Evolutionary conservation across 768 basidiomycete species (phyloP).

Genomic region (Boletus subparvulus): DNA sequence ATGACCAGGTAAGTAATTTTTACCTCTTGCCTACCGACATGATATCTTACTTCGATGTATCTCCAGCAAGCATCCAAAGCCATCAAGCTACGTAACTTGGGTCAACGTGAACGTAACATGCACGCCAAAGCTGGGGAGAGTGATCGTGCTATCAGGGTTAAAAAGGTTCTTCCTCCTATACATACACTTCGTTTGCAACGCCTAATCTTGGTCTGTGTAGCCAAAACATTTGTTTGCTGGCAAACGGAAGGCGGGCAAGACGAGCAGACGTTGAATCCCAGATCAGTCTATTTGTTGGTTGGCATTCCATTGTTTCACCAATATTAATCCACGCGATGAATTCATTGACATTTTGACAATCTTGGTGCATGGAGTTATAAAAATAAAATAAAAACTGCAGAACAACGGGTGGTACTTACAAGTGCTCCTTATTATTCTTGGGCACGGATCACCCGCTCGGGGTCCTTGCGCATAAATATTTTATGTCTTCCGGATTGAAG

Average conservation of each 20-base stretch:
- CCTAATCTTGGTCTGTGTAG: conserved; percentile 38
- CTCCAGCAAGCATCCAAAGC: conserved; percentile 77
- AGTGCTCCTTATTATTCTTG: neutral
- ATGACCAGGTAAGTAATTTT: conserved; percentile 50
- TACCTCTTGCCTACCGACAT: neutral
- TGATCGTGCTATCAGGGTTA: conserved; percentile 76
- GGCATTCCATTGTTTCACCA: neutral
- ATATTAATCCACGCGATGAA: conserved; percentile 2
- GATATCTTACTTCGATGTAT: neutral
- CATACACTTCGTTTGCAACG: neutral
- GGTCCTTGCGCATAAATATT: neutral
- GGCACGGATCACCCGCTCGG: neutral
- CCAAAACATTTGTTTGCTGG: conserved; percentile 86
- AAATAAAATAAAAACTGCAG: neutral
- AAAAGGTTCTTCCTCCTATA: conserved; percentile 64
- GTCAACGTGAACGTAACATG: conserved; percentile 84
- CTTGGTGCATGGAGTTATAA: neutral
- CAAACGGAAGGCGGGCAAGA: conserved; percentile 84
- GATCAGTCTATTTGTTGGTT: conserved; percentile 2
- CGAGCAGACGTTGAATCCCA: conserved; percentile 58
- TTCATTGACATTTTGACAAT: neutral
- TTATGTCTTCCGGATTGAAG: neutral
- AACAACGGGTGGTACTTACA: neutral
- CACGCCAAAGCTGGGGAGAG: conserved; percentile 89
- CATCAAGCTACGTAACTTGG: conserved; percentile 77